phyloP scores from a whole-genome alignment of 768 basidiomycete genomes.

The Lactarius quietus region DNA sequence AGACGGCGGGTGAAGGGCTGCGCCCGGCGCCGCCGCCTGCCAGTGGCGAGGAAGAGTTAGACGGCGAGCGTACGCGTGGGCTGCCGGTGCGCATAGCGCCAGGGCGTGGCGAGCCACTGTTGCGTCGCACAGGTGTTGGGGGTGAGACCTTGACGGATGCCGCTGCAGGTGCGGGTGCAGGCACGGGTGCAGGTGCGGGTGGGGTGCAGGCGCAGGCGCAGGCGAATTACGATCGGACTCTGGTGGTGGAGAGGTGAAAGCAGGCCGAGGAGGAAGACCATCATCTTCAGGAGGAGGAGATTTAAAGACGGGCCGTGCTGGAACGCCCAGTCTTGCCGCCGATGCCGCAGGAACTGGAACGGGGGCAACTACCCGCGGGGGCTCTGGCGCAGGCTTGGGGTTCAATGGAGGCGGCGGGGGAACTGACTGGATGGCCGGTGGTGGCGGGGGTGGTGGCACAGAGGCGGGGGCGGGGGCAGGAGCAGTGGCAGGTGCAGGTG shows the following conservation, averaged over 20 bases:
- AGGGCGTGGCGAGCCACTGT: slow-evolving; percentile 37
- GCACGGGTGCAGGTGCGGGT: not conserved
- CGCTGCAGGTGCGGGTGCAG: slow-evolving; percentile 32
- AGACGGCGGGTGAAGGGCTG: slow-evolving; percentile 17
- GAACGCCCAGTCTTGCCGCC: slow-evolving; percentile 20
- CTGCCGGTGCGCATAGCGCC: slow-evolving; percentile 35
- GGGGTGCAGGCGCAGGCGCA: slow-evolving; percentile 24
- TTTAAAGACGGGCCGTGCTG: slow-evolving; percentile 50
- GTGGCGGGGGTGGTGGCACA: slow-evolving; percentile 29
- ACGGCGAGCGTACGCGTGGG: slow-evolving; percentile 30
- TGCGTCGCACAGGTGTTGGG: slow-evolving; percentile 53
- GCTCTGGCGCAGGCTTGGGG: slow-evolving; percentile 18
- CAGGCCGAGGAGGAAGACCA: slow-evolving; percentile 39
- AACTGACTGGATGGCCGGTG: slow-evolving; percentile 3
- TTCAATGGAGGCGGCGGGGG: slow-evolving; percentile 16
- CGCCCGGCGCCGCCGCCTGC: slow-evolving; percentile 11
- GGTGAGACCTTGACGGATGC: slow-evolving; percentile 40
- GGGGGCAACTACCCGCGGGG: slow-evolving; percentile 27
- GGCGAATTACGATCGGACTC: slow-evolving; percentile 27
- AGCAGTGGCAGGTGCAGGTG: slow-evolving; percentile 17
- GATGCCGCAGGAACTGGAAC: slow-evolving; percentile 24
- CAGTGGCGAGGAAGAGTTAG: slow-evolving; percentile 12
- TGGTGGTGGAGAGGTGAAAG: slow-evolving; percentile 27
- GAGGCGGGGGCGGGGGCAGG: not conserved
- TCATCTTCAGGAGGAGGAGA: slow-evolving; percentile 61